Evolutionary conservation across 2,329 filamentous ascomycete genomes (phyloP), one percentile per base, ranked within the genome.

Genomic region (Penicillium griseofulvum): DNA sequence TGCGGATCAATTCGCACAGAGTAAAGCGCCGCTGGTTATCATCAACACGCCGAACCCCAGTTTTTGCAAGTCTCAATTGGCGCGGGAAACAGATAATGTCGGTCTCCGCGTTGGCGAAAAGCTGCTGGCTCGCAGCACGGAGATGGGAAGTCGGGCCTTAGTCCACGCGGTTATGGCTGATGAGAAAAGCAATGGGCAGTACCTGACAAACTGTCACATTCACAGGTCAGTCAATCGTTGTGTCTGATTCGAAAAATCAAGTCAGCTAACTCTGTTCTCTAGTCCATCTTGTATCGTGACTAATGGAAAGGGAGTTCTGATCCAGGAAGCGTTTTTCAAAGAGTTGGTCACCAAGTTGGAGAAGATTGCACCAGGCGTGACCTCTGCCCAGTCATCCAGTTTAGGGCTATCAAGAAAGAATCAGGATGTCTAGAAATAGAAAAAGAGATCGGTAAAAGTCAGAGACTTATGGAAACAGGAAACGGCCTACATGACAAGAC

Each of bases 31-130:
- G 4, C n/a, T 52, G n/a, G 56, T 71, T 16, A 66, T 75, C 17
- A 55, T 78, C 54, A 78, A 77, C 54, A 67, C 74, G 12, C 71
- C 74, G 0, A 78, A 77, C 44, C 75, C 75, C 2, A 77, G 75
- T 41, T 74, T 69, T 50, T 77, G 76, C 67, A 72, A 74, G 48
- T 76, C 74, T 0, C 61, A 61, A 9, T 61, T 76, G 2, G 37
- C 46, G 39, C 43, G 56, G 11, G 56, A 58, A 37, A 38, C 34
- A 5, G 37, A 41, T 10, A 52, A 36, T 16, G 26, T 62, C 1
- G 56, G 60, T 3, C 59, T 65, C 19, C 56, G 56, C 11, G 5
- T 59, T 14, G 33, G 22, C 3, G 60, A 60, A 41, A 56, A 49
- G 42, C 3, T 63, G 14, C 31, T 64, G 22, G 62, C 60, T 14